These are phyloP conservation scores for Aspergillus saccharolyticus DNA, from an alignment of 495 filamentous ascomycete genomes.

Conservation along the genomic window DNA sequence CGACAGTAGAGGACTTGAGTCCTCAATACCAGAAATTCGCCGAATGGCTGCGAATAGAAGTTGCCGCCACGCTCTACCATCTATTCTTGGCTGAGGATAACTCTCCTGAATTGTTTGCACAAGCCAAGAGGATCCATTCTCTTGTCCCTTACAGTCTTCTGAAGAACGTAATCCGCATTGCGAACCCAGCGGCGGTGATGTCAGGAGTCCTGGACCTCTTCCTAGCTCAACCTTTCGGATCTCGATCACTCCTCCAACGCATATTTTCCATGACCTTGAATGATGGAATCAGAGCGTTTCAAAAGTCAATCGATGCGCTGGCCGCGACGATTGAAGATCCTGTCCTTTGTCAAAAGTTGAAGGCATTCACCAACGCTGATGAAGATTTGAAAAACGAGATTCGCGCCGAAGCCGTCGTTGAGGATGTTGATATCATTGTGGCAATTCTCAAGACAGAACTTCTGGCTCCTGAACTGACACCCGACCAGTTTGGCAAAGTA, in stretches of 20 bases:
- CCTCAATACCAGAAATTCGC: slow-evolving; percentile 97
- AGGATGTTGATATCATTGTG: slow-evolving; percentile 78
- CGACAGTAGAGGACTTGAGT: slow-evolving; percentile 78
- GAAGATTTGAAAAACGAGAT: slow-evolving; percentile 70
- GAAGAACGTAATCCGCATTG: slow-evolving; percentile 94
- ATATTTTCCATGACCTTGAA: slow-evolving; percentile 89
- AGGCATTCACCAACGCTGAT: slow-evolving; percentile 66
- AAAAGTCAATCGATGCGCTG: slow-evolving; percentile 77
- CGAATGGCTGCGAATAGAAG: slow-evolving; percentile 96
- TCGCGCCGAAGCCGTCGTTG: slow-evolving; percentile 60
- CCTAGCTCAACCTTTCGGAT: slow-evolving; percentile 87
- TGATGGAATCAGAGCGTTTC: slow-evolving; percentile 79
- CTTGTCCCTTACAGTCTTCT: slow-evolving; percentile 86
- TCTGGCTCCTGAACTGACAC: slow-evolving; percentile 60
- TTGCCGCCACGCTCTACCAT: slow-evolving; percentile 95
- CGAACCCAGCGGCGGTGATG: slow-evolving; percentile 96
- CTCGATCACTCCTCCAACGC: slow-evolving; percentile 82
- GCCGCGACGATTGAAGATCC: slow-evolving; percentile 68
- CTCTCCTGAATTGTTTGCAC: slow-evolving; percentile 90
- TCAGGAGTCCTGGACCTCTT: slow-evolving; percentile 87
- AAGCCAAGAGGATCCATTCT: slow-evolving; percentile 87
- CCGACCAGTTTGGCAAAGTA: slow-evolving; percentile 72
- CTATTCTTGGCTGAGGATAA: slow-evolving; percentile 98
- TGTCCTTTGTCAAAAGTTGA: slow-evolving; percentile 76
- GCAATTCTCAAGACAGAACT: slow-evolving; percentile 71